Percentiles rank a stretch among this genome's conserved stretches.
Evolutionary conservation across 306 rosid genomes (phyloP).

Genomic region (Cyclanthera cordifolia): DNA sequence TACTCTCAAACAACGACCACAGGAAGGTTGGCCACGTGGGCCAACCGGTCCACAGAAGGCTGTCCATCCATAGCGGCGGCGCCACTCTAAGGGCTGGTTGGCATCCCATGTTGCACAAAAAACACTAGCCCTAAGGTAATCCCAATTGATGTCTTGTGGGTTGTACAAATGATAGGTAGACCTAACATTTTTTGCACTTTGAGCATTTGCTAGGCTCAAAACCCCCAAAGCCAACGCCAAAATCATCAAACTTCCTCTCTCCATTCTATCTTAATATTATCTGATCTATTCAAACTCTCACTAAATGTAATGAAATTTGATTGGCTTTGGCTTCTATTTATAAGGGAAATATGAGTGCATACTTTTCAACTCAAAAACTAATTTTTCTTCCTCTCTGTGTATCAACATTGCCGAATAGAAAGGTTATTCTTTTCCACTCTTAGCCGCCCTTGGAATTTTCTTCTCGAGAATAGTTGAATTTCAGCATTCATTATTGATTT

Average conservation of each 20-base stretch:
- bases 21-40: slow-evolving; percentile 27
- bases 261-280: neutral
- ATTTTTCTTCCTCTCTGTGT: neutral
- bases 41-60: slow-evolving; percentile 53
- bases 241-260: neutral
- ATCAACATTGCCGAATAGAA: neutral
- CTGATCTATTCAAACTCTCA: neutral
- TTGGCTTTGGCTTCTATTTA: neutral
- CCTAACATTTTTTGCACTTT: slow-evolving; percentile 3
- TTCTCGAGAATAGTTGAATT: neutral
- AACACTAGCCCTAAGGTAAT: slow-evolving; percentile 12
- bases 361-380: neutral
- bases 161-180: slow-evolving; percentile 26
- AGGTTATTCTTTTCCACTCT: neutral
- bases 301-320: neutral
- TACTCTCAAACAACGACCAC: slow-evolving; percentile 46
- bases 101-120: slow-evolving; percentile 14
- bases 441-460: neutral
- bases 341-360: neutral
- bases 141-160: slow-evolving; percentile 25
- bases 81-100: slow-evolving; percentile 32
- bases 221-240: neutral
- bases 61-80: slow-evolving; percentile 47
- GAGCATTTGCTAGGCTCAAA: neutral
- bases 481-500: neutral